These are phyloP conservation scores for Osmozyma mogii DNA, from an alignment of 805 yeast genomes.

Conservation along the genomic window DNA sequence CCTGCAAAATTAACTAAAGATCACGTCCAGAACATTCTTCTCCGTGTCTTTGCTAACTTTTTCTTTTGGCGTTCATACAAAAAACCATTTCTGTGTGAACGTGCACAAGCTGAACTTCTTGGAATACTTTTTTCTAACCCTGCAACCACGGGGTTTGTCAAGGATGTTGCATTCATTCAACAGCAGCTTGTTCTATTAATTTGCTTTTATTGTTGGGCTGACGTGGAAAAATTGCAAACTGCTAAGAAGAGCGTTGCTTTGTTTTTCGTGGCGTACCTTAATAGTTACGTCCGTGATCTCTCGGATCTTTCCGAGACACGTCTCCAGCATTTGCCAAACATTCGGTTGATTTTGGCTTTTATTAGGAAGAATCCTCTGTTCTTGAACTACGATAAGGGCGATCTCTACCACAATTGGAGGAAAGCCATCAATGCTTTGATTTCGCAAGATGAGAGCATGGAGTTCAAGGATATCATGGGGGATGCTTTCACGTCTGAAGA, in stretches of 20 bases:
- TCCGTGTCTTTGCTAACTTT: slow-evolving; percentile 36
- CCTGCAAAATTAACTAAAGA: slow-evolving; percentile 3
- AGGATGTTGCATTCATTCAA: slow-evolving; percentile 5
- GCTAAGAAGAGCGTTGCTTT: slow-evolving; percentile 3
- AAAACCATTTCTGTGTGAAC: slow-evolving; percentile 7
- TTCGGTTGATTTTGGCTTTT: slow-evolving; percentile 11
- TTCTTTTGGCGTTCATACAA: slow-evolving; percentile 30
- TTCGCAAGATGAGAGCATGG: slow-evolving; percentile 6
- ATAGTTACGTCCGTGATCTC: slow-evolving; percentile 3
- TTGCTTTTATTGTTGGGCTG: slow-evolving; percentile 9
- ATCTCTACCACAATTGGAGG: slow-evolving; percentile 3
- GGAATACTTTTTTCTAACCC: slow-evolving; percentile 15
- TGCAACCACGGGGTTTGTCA: slow-evolving; percentile 3
- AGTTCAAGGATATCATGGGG: slow-evolving; percentile 18
- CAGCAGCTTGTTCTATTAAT: slow-evolving; percentile 9
- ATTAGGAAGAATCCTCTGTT: slow-evolving; percentile 3
- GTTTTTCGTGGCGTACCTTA: slow-evolving; percentile 6
- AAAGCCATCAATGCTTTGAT: slow-evolving; percentile 5
- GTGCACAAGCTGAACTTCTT: slow-evolving; percentile 16
- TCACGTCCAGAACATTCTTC: slow-evolving; percentile 17
- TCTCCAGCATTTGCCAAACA: slow-evolving; percentile 7
- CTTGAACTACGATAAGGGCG: background rate
- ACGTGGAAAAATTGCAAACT: slow-evolving; percentile 1
- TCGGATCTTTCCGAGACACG: slow-evolving; percentile 4
- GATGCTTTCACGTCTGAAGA: slow-evolving; percentile 5